Evolutionary conservation across 176 grass and related monocot species (phyloP), one percentile per base, ranked within the genome.

Genomic region (Zea mays): DNA sequence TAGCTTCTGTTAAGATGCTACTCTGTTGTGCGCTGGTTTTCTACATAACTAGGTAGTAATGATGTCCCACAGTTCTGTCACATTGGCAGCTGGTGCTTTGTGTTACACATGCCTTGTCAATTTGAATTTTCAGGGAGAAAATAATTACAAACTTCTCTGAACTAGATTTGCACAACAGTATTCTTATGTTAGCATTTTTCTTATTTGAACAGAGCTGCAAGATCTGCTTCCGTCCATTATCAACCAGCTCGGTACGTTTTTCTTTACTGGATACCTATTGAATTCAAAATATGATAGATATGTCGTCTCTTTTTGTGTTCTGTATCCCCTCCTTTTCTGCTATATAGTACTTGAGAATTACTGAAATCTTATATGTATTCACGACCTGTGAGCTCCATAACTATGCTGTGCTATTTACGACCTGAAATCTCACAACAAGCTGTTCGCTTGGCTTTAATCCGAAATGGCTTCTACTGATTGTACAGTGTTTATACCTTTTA

Each of bases 221-320:
- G 92, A 99, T 94, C 39, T 99, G 75, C 85, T 99, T 36, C 92
- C 96, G 27, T 85, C 96, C 1, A 95, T 99, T 75, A 95, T 99
- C 81, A 99, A 95, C 51, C 96, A 99, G 86, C 90, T 99, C 72
- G 96, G 96, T 99, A 90, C 33, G 87, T 85, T 54, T 67, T 71
- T 66, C 5, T 48, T 71, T 55, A 20, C 47, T 67, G 45, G 48
- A 85, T 78, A 81, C 37, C 1, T 33, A 45, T 43, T n/a, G 4
- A 48, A 35, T 57, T 75, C 5, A 34, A 66, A 49, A 12, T 46
- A 3, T 62, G 35, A 10, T 43, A 5, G 14, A 38, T 3, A 62
- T 71, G 45, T 37, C 3, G 45, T 37, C 3, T 43, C 12, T 8
- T 70, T 51, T 43, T 72, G 13, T 64, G 50, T 5, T 63, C 36